Percentiles rank a stretch among this genome's conserved stretches.
These are phyloP conservation scores for Pestalotiopsis sp. DNA, from an alignment of 2,329 filamentous ascomycete species.

Conservation along the genomic window DNA sequence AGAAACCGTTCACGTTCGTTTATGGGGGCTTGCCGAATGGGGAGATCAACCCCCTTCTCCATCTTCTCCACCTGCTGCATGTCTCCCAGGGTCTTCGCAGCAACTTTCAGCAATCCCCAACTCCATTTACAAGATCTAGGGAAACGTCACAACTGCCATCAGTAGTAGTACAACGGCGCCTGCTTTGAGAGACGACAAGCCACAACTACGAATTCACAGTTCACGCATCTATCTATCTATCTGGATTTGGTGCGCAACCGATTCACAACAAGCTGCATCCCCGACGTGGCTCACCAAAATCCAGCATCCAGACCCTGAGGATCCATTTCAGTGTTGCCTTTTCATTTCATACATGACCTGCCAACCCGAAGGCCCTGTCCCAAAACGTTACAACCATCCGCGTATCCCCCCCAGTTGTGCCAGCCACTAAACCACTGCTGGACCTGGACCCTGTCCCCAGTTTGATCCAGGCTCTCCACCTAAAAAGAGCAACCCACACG, in stretches of 20 bases:
- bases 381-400: background rate
- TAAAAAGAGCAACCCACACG: constrained; percentile 13
- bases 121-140: background rate
- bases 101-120: background rate
- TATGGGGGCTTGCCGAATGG: constrained; percentile 4
- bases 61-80: constrained; percentile 5
- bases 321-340: background rate
- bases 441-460: constrained; percentile 8
- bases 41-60: constrained; percentile 7
- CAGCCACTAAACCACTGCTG: constrained; percentile 11
- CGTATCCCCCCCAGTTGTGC: background rate
- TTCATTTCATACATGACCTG: background rate
- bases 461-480: constrained; percentile 10
- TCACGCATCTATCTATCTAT: background rate
- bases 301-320: background rate
- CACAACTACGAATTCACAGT: no score
- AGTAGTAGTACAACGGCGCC: background rate
- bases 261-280: background rate
- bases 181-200: no score
- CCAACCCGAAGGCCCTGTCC: background rate
- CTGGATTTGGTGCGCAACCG: background rate
- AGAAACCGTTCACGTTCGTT: background rate
- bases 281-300: background rate
- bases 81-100: constrained; percentile 10
- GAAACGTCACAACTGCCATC: background rate